Base-by-base conservation (phyloP, 208 protist genomes). In the Leishmania arabica region DNA sequence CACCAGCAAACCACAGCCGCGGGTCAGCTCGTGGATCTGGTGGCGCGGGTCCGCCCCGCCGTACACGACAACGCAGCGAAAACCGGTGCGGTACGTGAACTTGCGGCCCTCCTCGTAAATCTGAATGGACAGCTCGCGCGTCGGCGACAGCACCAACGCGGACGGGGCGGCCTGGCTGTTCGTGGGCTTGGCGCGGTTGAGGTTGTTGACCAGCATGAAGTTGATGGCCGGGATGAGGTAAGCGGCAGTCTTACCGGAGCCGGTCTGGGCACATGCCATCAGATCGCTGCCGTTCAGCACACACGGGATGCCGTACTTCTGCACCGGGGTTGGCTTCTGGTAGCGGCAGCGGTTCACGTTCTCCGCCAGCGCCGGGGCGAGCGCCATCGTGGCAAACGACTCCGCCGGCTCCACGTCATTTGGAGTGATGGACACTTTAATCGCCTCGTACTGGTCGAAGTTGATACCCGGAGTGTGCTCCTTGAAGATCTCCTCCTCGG, bases 211-310 rank as follows among this genome's bases (percentile, higher is more conserved):
- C 42, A 96, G 85, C 85, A 97, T 95, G 72, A 92, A 92, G 81
- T 95, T 96, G 74, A 99, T 98, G 56, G 98, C 98, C 27, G 99
- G 99, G 34, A 99, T 87, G 3, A 99, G 90, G 90, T 99, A 99
- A 34, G 99, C 98, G 42, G 98, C 99, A 5, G 99, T 99, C 92
- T 99, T 99, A 77, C 99, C 99, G 27, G 99, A 99, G 74, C 98
- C 99, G 34, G 99, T 99, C 92, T 99, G 99, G 11, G 99, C 99
- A 83, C 99, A 99, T 8, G 98, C 98, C 99, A 99, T 99, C 7
- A 99, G 84, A 88, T 99, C 99, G 58, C 97, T 82, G 37, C 96
- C 94, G 15, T 88, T 81, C 6, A 96, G 47, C 24, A 99, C 97
- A 80, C 99, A 98, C 72, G 99, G 99, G 75, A 99, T 99, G 77